Percentiles rank a stretch among this genome's conserved stretches.
Conservation (phyloP, 2,329 filamentous ascomycete genomes). For the Oidium heveae region DNA sequence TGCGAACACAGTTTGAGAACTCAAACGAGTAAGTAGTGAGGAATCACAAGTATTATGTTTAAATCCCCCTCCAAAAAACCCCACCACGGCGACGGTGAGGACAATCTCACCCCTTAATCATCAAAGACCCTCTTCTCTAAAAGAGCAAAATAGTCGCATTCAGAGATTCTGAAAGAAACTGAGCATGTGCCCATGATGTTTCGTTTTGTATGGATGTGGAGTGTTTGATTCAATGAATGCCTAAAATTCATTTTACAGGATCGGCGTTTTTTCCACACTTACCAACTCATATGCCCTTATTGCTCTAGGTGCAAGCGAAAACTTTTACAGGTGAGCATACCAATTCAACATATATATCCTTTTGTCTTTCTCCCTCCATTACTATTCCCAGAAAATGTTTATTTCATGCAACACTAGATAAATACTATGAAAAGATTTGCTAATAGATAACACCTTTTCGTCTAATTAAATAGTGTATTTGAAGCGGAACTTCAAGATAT, state of each 20-base stretch:
- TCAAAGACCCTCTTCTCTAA: no score
- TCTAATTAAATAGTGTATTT: constrained; percentile 46
- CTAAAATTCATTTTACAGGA: constrained; percentile 33
- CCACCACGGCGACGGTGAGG: neutral
- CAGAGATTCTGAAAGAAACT: no score
- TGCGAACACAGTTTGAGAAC: constrained; percentile 61
- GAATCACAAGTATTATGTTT: constrained; percentile 3
- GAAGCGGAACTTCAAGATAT: constrained; percentile 94
- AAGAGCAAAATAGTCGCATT: no score
- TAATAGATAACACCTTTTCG: neutral
- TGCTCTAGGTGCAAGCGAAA: constrained; percentile 83
- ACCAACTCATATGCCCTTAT: constrained; percentile 95
- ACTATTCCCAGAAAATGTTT: no score
- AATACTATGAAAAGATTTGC: no score
- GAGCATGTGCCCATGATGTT: no score
- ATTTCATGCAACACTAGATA: no score
- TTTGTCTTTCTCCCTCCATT: neutral
- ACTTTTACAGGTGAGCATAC: constrained; percentile 62
- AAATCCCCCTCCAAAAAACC: constrained; percentile 4
- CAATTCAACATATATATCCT: constrained; percentile 1
- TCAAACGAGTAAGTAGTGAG: constrained; percentile 49
- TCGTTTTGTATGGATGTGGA: no score
- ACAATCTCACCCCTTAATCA: neutral
- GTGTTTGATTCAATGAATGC: no score
- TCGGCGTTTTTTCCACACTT: constrained; percentile 88